Percentiles rank a stretch among this genome's conserved stretches.
Conservation (phyloP, 2,329 filamentous ascomycete genomes). For the Trichoderma atroviride region DNA sequence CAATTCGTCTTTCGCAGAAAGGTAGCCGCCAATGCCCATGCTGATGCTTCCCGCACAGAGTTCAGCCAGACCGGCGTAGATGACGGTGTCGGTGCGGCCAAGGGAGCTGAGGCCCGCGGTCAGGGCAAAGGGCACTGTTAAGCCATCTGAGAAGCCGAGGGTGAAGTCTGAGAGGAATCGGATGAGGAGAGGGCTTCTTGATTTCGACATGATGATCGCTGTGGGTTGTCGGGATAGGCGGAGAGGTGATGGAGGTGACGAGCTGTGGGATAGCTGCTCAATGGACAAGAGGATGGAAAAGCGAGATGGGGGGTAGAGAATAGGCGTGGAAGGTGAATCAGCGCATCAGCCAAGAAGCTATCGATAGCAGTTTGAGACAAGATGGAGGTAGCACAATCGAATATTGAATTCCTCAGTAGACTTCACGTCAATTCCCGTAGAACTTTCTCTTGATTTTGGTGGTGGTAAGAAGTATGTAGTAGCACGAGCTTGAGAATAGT, state of each 20-base stretch:
- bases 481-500: neutral
- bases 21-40: constrained; percentile 72
- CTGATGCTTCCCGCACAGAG: constrained; percentile 71
- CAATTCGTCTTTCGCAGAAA: constrained; percentile 56
- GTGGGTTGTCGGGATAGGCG: neutral
- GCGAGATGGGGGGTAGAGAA: neutral
- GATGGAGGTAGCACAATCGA: neutral
- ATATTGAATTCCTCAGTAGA: neutral
- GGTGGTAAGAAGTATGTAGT: neutral
- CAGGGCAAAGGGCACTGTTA: constrained; percentile 75
- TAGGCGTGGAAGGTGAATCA: neutral
- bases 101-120: constrained; percentile 69
- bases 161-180: constrained; percentile 66
- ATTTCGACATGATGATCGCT: constrained; percentile 29
- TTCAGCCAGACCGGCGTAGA: constrained; percentile 71
- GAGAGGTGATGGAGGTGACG: neutral
- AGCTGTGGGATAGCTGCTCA: neutral
- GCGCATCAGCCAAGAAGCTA: neutral
- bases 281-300: neutral
- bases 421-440: neutral
- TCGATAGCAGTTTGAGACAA: neutral
- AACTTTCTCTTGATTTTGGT: neutral
- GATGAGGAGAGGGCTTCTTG: constrained; percentile 37
- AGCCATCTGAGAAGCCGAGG: constrained; percentile 72
- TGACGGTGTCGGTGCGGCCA: constrained; percentile 62